Evolutionary conservation across 2,329 filamentous ascomycete genomes (phyloP).

Genomic region (Myrmaecium sp.): DNA sequence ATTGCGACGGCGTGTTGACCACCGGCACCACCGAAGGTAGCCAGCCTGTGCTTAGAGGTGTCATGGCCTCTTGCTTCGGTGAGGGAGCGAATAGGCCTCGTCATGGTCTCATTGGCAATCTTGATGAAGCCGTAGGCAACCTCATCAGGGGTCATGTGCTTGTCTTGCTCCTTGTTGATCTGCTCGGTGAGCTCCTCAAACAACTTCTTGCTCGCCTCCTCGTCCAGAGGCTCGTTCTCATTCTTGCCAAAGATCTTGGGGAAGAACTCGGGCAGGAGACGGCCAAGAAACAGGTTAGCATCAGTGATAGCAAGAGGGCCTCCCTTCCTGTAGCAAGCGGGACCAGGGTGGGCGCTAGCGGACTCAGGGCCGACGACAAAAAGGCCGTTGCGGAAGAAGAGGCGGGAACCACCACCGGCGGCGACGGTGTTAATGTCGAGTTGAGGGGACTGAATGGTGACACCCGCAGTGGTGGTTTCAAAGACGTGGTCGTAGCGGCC

Average conservation of each 20-base stretch:
- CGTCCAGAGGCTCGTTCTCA: slow-evolving; percentile 66
- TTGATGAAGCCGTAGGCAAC: slow-evolving; percentile 81
- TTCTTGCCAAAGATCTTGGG: slow-evolving; percentile 89
- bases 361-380: slow-evolving; percentile 86
- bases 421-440: slow-evolving; percentile 92
- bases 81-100: slow-evolving; percentile 70
- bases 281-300: slow-evolving; percentile 64
- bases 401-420: slow-evolving; percentile 66
- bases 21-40: slow-evolving; percentile 82
- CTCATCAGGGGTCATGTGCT: slow-evolving; percentile 60
- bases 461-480: slow-evolving; percentile 84
- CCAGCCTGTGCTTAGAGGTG: slow-evolving; percentile 75
- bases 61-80: slow-evolving; percentile 89
- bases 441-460: slow-evolving; percentile 82
- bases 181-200: slow-evolving; percentile 61
- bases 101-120: slow-evolving; percentile 86
- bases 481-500: slow-evolving; percentile 87
- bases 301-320: slow-evolving; percentile 88
- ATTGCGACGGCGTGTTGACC: slow-evolving; percentile 89
- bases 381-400: slow-evolving; percentile 79
- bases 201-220: slow-evolving; percentile 54
- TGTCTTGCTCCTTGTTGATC: slow-evolving; percentile 55
- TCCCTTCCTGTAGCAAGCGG: slow-evolving; percentile 79
- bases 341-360: slow-evolving; percentile 75
- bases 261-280: slow-evolving; percentile 79